phyloP scores from a whole-genome alignment of 768 basidiomycete species.

The Lactarius deliciosus region DNA sequence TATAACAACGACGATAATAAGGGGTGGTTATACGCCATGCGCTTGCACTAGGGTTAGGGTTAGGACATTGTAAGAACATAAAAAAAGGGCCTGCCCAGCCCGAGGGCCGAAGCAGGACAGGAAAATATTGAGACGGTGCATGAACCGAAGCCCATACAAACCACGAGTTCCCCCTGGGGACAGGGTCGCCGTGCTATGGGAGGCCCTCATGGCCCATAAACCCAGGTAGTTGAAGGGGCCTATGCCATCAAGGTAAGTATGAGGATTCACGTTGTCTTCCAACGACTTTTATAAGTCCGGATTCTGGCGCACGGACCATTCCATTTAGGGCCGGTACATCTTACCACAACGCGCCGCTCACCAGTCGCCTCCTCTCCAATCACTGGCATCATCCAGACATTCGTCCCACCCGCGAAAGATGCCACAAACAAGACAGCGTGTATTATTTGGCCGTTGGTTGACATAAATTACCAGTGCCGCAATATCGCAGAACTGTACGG shows the following conservation, averaged over 20 bases:
- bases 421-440: constrained; percentile 9
- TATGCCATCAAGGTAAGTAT: constrained; percentile 36
- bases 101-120: constrained; percentile 60
- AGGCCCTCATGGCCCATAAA: constrained; percentile 32
- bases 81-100: constrained; percentile 36
- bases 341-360: neutral
- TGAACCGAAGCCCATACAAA: constrained; percentile 61
- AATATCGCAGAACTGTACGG: constrained; percentile 1
- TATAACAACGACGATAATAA: neutral
- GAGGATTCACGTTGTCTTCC: constrained; percentile 1
- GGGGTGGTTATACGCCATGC: neutral
- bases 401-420: neutral
- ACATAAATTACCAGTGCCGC: neutral
- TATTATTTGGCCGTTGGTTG: constrained; percentile 10
- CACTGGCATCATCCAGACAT: neutral
- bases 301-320: constrained; percentile 30
- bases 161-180: constrained; percentile 32
- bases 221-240: constrained; percentile 34
- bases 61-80: constrained; percentile 31
- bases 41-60: constrained; percentile 41
- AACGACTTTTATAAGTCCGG: constrained; percentile 14
- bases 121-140: constrained; percentile 82
- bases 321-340: constrained; percentile 25
- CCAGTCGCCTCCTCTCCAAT: neutral
- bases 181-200: constrained; percentile 35